Percentiles rank a stretch among this genome's conserved stretches.
Evolutionary conservation across 1,139 yeast genomes (phyloP).

Genomic region (Geotrichum phurueaensis): DNA sequence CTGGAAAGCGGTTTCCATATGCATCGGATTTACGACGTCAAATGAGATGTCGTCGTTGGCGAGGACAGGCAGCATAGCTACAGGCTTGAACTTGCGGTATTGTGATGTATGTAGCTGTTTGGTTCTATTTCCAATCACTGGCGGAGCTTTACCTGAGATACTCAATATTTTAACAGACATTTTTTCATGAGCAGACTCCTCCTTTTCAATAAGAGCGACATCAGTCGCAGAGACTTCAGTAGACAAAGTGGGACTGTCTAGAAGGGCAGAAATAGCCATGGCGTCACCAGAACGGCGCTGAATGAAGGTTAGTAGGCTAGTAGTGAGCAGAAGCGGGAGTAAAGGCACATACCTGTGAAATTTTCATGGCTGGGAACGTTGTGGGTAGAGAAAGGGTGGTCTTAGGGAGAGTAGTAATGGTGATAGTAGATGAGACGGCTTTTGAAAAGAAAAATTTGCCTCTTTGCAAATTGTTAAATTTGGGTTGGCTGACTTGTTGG

Average conservation of each 20-base stretch:
- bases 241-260: conserved; percentile 12
- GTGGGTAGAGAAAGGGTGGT: background rate
- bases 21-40: conserved; percentile 15
- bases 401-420: background rate
- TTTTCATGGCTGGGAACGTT: conserved; percentile 1
- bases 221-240: background rate
- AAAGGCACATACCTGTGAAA: conserved; percentile 5
- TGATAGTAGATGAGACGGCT: background rate
- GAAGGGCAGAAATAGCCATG: conserved; percentile 28
- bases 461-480: background rate
- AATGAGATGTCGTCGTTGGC: conserved; percentile 18
- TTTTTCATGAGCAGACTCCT: background rate
- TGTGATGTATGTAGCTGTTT: background rate
- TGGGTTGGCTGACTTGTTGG: background rate
- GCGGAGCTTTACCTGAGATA: background rate
- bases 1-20: conserved; percentile 19
- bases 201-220: background rate
- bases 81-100: background rate
- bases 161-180: background rate
- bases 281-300: conserved; percentile 24
- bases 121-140: background rate
- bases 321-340: background rate
- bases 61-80: conserved; percentile 5
- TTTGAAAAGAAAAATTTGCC: background rate
- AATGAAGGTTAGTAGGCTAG: background rate